phyloP scores from a whole-genome alignment of 257 asterid species.

The Mitragyna speciosa region DNA sequence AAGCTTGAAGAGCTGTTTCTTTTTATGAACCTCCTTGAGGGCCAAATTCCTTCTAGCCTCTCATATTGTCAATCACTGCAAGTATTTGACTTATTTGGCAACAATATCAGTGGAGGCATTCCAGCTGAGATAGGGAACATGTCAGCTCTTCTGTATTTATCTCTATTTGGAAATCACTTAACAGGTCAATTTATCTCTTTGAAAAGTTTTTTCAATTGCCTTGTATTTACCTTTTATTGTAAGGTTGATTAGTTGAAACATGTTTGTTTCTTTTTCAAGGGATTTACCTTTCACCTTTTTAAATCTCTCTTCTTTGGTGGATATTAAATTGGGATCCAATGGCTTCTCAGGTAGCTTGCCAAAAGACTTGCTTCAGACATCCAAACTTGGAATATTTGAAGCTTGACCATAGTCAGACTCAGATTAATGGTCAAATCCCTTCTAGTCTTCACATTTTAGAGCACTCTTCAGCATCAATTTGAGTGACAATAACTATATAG shows the following conservation, averaged over 20 bases:
- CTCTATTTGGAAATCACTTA: background rate
- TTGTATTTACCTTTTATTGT: too few species aligned
- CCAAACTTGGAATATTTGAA: background rate
- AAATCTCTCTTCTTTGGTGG: background rate
- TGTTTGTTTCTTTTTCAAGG: background rate
- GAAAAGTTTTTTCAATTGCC: too few species aligned
- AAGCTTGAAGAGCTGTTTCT: background rate
- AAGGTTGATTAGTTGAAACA: background rate
- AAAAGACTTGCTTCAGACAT: background rate
- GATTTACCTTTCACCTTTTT: background rate
- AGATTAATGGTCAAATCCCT: constrained; percentile 5
- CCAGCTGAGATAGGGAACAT: constrained; percentile 1
- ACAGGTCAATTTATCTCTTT: background rate
- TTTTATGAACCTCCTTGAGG: background rate
- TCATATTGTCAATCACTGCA: background rate
- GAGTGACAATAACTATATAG: background rate
- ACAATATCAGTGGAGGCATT: background rate
- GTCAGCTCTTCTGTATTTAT: background rate
- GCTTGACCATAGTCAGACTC: background rate
- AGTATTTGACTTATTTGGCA: background rate
- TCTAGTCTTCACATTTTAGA: background rate
- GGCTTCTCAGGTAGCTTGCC: constrained; percentile 2
- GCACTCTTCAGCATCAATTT: background rate
- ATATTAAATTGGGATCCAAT: background rate
- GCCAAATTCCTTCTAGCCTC: constrained; percentile 5